A percentile compares a stretch with the other conserved stretches of the same genome.
Conservation (phyloP, 2,329 filamentous ascomycete species). For the Chaetomium sp. region DNA sequence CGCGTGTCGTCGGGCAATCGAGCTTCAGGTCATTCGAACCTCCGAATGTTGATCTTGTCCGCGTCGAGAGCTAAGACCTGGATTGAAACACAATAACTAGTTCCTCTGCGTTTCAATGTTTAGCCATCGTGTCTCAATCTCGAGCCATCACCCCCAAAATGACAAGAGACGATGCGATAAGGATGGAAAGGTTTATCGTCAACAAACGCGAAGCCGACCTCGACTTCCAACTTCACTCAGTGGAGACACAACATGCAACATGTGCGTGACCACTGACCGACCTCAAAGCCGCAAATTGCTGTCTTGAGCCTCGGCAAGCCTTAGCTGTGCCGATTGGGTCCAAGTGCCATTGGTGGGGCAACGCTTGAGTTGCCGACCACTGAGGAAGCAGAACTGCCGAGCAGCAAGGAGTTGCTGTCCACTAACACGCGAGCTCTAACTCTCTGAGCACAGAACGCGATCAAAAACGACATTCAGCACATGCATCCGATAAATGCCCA, state of each 20-base stretch:
- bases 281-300: slow-evolving; percentile 19
- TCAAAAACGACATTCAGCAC: not conserved
- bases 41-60: not conserved
- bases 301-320: slow-evolving; percentile 27
- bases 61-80: not conserved
- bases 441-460: not conserved
- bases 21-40: slow-evolving; percentile 3
- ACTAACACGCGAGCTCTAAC: too few relatives aligned
- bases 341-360: slow-evolving; percentile 7
- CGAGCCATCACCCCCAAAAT: not conserved
- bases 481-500: not conserved
- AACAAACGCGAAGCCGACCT: slow-evolving; percentile 10
- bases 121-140: slow-evolving; percentile 22
- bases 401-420: not conserved
- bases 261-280: slow-evolving; percentile 15
- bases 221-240: slow-evolving; percentile 2
- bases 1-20: slow-evolving; percentile 2
- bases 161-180: slow-evolving; percentile 13
- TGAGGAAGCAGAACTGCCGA: not conserved
- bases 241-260: slow-evolving; percentile 19
- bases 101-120: slow-evolving; percentile 9
- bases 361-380: not conserved
- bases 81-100: slow-evolving; percentile 13
- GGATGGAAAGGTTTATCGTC: slow-evolving; percentile 17
- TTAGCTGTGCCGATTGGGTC: slow-evolving; percentile 18